Conservation (phyloP, 1,284 basidiomycete genomes). For the Malassezia japonica region DNA sequence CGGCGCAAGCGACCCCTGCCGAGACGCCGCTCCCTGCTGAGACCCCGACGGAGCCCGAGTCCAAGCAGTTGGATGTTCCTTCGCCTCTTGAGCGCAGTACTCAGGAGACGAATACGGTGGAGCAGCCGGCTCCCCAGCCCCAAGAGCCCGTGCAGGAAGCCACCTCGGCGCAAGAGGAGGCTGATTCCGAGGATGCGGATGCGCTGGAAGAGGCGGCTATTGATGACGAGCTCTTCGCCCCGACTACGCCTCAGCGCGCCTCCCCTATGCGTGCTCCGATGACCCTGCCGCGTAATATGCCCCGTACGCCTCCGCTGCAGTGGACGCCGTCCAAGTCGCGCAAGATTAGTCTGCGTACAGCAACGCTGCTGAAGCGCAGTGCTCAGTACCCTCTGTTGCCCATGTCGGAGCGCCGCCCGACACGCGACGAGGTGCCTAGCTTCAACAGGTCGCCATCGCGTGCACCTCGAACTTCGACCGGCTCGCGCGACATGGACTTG, state of each 20-base stretch:
- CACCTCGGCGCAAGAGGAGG: neutral
- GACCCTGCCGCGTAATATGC: neutral
- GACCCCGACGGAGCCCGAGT: neutral
- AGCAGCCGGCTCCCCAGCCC: neutral
- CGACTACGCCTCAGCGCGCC: neutral
- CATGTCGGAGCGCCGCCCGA: neutral
- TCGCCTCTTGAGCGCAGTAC: neutral
- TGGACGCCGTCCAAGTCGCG: slow-evolving; percentile 14
- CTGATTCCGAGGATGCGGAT: neutral
- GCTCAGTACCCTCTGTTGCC: slow-evolving; percentile 10
- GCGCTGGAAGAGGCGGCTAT: neutral
- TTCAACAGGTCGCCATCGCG: neutral
- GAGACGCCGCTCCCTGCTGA: neutral
- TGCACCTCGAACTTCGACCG: slow-evolving; percentile 1
- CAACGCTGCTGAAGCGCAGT: slow-evolving; percentile 15
- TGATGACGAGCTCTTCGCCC: neutral
- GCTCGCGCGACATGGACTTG: slow-evolving; percentile 14
- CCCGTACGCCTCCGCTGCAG: neutral
- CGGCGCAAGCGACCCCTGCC: neutral
- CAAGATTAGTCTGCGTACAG: slow-evolving; percentile 15
- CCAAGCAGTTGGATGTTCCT: neutral
- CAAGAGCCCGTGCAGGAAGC: neutral
- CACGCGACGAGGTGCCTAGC: neutral
- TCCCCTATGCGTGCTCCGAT: neutral
- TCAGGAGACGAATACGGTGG: neutral